Evolutionary conservation across 179 eudicot genomes (phyloP), one percentile per base, ranked within the genome.

Genomic region (Patellifolia procumbens): DNA sequence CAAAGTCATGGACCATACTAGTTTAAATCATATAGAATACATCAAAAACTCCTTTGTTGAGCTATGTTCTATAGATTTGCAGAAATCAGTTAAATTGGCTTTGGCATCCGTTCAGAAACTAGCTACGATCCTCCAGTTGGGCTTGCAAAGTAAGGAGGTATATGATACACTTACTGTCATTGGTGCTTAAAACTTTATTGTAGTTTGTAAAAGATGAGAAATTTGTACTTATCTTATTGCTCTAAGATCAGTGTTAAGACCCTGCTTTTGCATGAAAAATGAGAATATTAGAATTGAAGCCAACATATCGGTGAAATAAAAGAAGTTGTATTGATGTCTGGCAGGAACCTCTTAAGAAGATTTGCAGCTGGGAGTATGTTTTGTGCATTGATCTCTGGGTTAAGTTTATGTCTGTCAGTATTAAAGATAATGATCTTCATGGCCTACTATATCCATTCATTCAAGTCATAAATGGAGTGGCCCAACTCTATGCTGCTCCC

Each of bases 381-480:
- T 75, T 88, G 80, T 91, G 94, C 83, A 82, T 96, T 66, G 96
- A 93, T 82, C 79, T 93, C 12, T 93, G 97, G 98, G 99, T 96
- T 80, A 73, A 29, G 58, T 96, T 87, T 83, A 80, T 88, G 60
- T 79, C 93, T 65, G 82, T 80, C 72, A 91, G 89, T 80, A 73
- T 83, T 73, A 81, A 64, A 19, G 97, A 90, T 55, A 79, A 81
- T 75, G 91, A 91, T 80, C 89, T 96, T 78, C 96, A 88, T 78
- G 82, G 82, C 37, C 74, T 90, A 68, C 72, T 87, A 73, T 90
- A 75, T 72, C 59, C 76, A 51, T 81, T 88, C 68, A 80, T 87
- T 75, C 96, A 91, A 79, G 86, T 96, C 58, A 87, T 96, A 58
- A 86, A 87, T 85, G 99, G 98, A 49, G 78, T 96, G 74, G 87